These are phyloP conservation scores for Lactuca sativa DNA, from an alignment of 129 eudicot species.

Conservation along the genomic window DNA sequence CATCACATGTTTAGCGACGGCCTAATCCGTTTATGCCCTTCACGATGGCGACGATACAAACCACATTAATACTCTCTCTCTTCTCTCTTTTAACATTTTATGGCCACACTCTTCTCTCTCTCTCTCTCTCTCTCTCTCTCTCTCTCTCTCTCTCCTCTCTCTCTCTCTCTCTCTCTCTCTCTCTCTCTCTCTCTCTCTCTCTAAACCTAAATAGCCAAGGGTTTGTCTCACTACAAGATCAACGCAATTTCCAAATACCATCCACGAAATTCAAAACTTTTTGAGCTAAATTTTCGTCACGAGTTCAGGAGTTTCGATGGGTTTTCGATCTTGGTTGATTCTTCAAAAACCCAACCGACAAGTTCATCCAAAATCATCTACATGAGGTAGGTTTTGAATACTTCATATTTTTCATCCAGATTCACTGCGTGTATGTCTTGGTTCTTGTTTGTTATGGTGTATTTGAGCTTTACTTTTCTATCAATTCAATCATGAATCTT, in stretches of 20 bases:
- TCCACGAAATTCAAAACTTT: conserved; percentile 27
- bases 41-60: conserved; percentile 7
- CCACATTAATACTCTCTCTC: conserved; percentile 19
- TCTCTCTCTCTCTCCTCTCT: conserved; percentile 35
- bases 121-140: too few relatives aligned
- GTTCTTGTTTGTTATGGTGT: conserved; percentile 7
- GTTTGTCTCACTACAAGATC: conserved; percentile 36
- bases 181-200: conserved; percentile 33
- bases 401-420: conserved; percentile 11
- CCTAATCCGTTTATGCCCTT: conserved; percentile 20
- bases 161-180: conserved; percentile 28
- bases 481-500: conserved; percentile 27
- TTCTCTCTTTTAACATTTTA: conserved; percentile 4
- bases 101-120: conserved; percentile 13
- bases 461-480: conserved; percentile 1
- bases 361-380: conserved; percentile 16
- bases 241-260: conserved; percentile 22
- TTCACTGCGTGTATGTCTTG: conserved; percentile 2
- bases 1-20: conserved; percentile 21
- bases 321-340: conserved; percentile 12
- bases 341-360: conserved; percentile 27
- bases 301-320: conserved; percentile 29
- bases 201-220: conserved; percentile 38
- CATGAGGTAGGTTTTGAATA: conserved; percentile 26
- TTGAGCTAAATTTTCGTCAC: conserved; percentile 25